Conservation (phyloP, 805 yeast genomes). For the Pichia membranifaciens region DNA sequence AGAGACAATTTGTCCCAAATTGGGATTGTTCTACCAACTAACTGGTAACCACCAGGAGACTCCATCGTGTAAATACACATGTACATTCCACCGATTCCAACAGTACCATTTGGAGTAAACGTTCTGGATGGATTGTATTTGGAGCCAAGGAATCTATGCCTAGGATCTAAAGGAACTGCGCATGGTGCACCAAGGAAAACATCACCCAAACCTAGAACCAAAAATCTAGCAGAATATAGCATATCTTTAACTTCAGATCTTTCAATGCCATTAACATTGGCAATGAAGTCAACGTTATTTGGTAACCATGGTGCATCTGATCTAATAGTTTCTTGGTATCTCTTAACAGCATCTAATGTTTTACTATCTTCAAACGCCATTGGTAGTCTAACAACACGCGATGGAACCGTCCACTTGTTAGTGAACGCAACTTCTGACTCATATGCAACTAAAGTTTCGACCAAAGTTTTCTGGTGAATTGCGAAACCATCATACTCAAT, state of each 20-base stretch:
- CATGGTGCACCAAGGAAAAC: constrained; percentile 98
- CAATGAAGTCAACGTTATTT: constrained; percentile 92
- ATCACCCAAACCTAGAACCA: constrained; percentile 94
- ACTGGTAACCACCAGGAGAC: constrained; percentile 97
- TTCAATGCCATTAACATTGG: constrained; percentile 75
- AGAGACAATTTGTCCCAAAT: constrained; percentile 93
- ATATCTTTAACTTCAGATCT: constrained; percentile 74
- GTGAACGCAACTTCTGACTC: constrained; percentile 70
- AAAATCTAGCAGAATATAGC: constrained; percentile 82
- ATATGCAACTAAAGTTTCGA: constrained; percentile 62
- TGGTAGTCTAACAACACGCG: constrained; percentile 79
- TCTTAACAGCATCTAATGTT: constrained; percentile 81
- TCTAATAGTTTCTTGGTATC: constrained; percentile 92
- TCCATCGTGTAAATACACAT: constrained; percentile 98
- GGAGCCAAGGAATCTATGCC: constrained; percentile 86
- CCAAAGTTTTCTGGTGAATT: constrained; percentile 54
- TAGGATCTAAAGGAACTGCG: constrained; percentile 96
- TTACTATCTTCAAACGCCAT: constrained; percentile 94
- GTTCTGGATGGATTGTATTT: constrained; percentile 97
- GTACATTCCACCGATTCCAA: constrained; percentile 97
- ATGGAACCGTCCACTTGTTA: constrained; percentile 79
- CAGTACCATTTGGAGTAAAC: constrained; percentile 93
- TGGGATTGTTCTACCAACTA: constrained; percentile 94
- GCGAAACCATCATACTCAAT: constrained; percentile 69
- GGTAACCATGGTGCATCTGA: constrained; percentile 97